Conservation (phyloP, 257 asterid genomes). For the Solanum infundibuliforme region DNA sequence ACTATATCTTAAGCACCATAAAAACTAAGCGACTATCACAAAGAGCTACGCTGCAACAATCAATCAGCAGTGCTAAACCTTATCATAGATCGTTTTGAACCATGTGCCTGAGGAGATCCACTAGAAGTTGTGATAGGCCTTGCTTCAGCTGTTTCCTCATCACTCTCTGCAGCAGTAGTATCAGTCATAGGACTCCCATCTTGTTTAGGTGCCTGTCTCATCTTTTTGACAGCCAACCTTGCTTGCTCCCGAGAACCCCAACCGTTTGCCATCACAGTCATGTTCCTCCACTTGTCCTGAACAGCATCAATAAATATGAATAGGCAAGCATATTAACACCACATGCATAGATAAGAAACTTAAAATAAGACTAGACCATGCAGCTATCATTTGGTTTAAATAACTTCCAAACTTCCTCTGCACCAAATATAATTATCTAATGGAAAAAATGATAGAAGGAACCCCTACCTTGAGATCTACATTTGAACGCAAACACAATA, state of each 20-base stretch:
- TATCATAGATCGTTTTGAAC: slow-evolving; percentile 72
- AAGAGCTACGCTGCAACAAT: neutral
- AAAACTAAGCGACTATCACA: neutral
- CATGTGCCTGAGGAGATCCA: slow-evolving; percentile 61
- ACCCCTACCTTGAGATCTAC: slow-evolving; percentile 86
- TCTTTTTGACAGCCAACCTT: slow-evolving; percentile 60
- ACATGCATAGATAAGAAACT: neutral
- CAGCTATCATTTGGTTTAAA: neutral
- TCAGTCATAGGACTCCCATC: slow-evolving; percentile 53
- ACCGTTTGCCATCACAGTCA: slow-evolving; percentile 95
- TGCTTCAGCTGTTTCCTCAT: slow-evolving; percentile 55
- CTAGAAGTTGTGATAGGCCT: slow-evolving; percentile 50
- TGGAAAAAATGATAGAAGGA: neutral
- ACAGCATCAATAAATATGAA: slow-evolving; percentile 14
- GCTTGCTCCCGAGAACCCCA: slow-evolving; percentile 89
- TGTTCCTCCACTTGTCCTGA: slow-evolving; percentile 98
- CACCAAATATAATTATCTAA: neutral
- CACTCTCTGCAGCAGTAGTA: slow-evolving; percentile 42
- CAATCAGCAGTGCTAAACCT: slow-evolving; percentile 33
- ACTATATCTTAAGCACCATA: neutral
- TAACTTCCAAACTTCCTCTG: neutral
- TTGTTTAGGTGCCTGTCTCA: slow-evolving; percentile 41
- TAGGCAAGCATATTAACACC: neutral
- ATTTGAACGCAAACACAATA: slow-evolving; percentile 68
- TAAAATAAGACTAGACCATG: neutral